Evolutionary conservation across 805 yeast species (phyloP).

Genomic region (Scheffersomyces ergatensis): DNA sequence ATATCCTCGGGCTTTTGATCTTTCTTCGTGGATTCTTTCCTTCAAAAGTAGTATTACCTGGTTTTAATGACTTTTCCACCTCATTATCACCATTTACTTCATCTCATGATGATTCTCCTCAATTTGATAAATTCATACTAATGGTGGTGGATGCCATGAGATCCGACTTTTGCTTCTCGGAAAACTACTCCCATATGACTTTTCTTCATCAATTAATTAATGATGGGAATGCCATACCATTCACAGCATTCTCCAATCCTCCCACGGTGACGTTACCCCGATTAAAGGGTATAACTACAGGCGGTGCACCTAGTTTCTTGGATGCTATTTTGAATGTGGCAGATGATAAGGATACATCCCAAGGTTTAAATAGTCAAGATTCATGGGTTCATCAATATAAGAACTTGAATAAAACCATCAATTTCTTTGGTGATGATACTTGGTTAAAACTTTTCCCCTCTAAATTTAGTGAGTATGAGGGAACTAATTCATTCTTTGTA

Average conservation of each 20-base stretch:
- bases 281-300: constrained; percentile 89
- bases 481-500: constrained; percentile 92
- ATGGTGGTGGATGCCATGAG: constrained; percentile 94
- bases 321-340: constrained; percentile 95
- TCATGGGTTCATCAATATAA: constrained; percentile 80
- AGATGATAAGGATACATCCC: constrained; percentile 76
- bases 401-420: constrained; percentile 43
- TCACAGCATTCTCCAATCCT: constrained; percentile 88
- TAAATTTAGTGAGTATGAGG: constrained; percentile 63
- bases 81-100: not conserved
- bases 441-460: constrained; percentile 89
- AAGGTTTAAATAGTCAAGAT: constrained; percentile 71
- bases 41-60: constrained; percentile 73
- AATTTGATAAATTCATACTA: constrained; percentile 67
- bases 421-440: constrained; percentile 96
- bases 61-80: constrained; percentile 39
- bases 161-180: constrained; percentile 77
- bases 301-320: constrained; percentile 88
- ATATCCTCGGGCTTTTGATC: constrained; percentile 48
- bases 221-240: constrained; percentile 74
- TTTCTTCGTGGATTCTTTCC: constrained; percentile 91
- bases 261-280: constrained; percentile 97
- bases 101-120: constrained; percentile 24
- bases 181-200: constrained; percentile 56
- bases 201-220: constrained; percentile 65